Conservation (phyloP, 2,329 filamentous ascomycete species). For the Xylaria polymorpha region DNA sequence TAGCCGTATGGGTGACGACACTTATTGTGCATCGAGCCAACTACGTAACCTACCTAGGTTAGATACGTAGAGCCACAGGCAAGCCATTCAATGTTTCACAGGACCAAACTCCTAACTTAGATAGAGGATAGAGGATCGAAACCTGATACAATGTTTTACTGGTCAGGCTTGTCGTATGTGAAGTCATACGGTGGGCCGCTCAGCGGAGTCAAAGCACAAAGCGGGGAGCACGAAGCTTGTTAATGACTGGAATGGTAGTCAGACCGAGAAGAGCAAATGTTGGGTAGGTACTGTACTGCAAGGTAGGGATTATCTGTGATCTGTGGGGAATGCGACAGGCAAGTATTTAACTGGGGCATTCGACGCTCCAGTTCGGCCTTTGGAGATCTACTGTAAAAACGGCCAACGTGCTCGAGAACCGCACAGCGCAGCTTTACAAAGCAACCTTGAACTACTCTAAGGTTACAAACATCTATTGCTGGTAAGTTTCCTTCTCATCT, state of each 20-base stretch:
- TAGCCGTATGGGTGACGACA: too few species aligned
- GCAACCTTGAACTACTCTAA: not conserved
- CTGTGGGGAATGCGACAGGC: not conserved
- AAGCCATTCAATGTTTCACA: too few species aligned
- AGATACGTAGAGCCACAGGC: too few species aligned
- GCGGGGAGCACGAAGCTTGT: slow-evolving; percentile 27
- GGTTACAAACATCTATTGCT: not conserved
- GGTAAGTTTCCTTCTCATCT: slow-evolving; percentile 8
- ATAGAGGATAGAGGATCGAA: too few species aligned
- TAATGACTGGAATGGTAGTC: slow-evolving; percentile 16
- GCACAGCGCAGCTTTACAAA: not conserved
- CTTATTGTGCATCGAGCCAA: too few species aligned
- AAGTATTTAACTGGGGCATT: not conserved
- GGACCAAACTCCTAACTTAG: not conserved
- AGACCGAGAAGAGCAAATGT: slow-evolving; percentile 15
- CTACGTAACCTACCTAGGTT: too few species aligned
- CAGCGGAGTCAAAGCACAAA: slow-evolving; percentile 1
- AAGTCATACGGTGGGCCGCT: slow-evolving; percentile 12
- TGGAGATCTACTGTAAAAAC: too few species aligned
- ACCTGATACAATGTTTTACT: too few species aligned
- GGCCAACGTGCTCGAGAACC: slow-evolving; percentile 3
- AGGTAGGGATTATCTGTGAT: not conserved
- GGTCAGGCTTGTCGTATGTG: not conserved
- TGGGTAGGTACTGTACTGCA: too few species aligned
- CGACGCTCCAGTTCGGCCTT: not conserved